Conservation (phyloP, 345 rosid genomes). For the Syzygium jambos region DNA sequence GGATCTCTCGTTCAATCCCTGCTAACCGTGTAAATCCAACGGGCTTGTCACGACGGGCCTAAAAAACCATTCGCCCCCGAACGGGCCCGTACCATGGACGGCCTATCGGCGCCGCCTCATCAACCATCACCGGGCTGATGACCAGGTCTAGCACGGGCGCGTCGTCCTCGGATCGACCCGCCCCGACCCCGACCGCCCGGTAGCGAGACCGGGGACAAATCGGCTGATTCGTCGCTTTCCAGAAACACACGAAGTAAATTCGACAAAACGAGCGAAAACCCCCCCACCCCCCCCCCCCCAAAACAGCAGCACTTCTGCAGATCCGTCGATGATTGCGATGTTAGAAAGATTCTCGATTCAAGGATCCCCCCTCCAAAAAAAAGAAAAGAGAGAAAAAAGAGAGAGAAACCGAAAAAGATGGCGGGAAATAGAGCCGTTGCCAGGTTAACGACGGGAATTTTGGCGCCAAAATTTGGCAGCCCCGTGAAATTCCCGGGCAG, state of each 20-base stretch:
- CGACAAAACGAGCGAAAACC: neutral
- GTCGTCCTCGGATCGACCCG: neutral
- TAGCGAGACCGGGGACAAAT: neutral
- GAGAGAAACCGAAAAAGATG: neutral
- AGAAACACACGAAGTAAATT: neutral
- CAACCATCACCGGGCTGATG: neutral
- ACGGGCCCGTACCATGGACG: neutral
- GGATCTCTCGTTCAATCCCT: neutral
- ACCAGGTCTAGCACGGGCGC: neutral
- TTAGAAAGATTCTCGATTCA: neutral
- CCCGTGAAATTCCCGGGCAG: constrained; percentile 33
- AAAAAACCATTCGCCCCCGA: too few relatives aligned
- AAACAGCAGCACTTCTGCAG: neutral
- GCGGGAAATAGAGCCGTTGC: constrained; percentile 50
- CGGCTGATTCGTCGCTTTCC: neutral
- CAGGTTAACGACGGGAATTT: constrained; percentile 1
- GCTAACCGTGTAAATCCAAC: neutral
- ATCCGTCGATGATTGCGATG: neutral
- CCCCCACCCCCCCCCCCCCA: neutral
- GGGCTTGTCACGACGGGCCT: neutral
- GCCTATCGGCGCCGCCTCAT: neutral
- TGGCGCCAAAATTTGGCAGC: constrained; percentile 29
- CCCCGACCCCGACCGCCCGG: neutral
- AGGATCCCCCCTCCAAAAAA: neutral
- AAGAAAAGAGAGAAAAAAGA: neutral